Evolutionary conservation across 345 rosid species (phyloP), one percentile per base, ranked within the genome.

Genomic region (Diplotaxis tenuifolia): DNA sequence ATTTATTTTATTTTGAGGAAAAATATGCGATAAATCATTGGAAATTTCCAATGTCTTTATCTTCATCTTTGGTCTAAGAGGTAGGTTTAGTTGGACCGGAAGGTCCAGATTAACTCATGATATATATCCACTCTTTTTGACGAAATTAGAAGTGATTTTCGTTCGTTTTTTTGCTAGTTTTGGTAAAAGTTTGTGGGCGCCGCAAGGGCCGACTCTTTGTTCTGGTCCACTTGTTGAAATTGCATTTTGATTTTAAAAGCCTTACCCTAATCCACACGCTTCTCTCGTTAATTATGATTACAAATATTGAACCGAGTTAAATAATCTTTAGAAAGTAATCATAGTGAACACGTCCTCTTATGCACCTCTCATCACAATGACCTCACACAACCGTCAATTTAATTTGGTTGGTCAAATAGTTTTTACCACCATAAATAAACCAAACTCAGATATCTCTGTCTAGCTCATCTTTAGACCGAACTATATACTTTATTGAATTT

Each of bases 151-250:
- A n/a, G n/a, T n/a, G n/a, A n/a, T n/a, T n/a, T n/a, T n/a, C n/a
- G n/a, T n/a, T n/a, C n/a, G n/a, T 7, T n/a, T 52, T 49, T 47
- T 52, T 53, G 57, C 60, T 22, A 19, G 21, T 67, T 45, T 62
- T n/a, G 68, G 67, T 60, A 60, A 70, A 20, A 9, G 67, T 31
- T 71, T 60, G 67, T 60, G 60, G 75, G 75, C 75, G 67, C 49
- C 67, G 36, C 50, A 29, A n/a, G 25, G 75, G 76, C 76, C 60
- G 32, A 14, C 71, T 55, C 58, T 25, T 4, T 56, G 14, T 9
- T 64, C 18, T 42, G 32, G 55, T 20, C 57, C 6, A 59, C n/a
- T 47, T 28, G 57, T 50, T 38, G 9, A 16, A 23, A 36, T 63
- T 14, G 20, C 49, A 31, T 70, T 62, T 7, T 10, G 36, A 4